phyloP scores from a whole-genome alignment of 2,329 filamentous ascomycete genomes.

The Setomelanomma holmii region DNA sequence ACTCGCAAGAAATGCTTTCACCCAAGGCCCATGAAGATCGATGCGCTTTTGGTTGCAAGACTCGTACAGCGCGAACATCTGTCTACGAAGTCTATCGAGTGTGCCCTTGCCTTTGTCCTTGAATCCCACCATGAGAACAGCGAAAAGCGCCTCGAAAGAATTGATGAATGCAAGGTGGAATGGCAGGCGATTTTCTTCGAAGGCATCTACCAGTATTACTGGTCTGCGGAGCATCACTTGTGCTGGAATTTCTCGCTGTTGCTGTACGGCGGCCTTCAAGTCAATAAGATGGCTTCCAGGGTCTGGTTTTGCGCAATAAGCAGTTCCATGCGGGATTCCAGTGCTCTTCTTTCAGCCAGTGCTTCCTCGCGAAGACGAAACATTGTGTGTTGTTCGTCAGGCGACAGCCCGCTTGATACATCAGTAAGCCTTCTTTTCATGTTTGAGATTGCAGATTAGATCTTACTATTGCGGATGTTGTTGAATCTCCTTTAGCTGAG shows the following conservation, averaged over 20 bases:
- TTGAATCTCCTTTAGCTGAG: background rate
- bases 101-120: background rate
- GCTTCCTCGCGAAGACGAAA: background rate
- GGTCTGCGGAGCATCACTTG: background rate
- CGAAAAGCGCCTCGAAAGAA: constrained; percentile 4
- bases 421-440: too few species aligned
- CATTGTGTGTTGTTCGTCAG: background rate
- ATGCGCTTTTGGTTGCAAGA: background rate
- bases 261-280: background rate
- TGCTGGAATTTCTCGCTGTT: background rate
- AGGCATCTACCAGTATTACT: background rate
- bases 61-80: constrained; percentile 1
- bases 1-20: background rate
- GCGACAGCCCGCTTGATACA: background rate
- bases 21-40: background rate
- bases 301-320: background rate
- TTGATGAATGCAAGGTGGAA: constrained; percentile 2
- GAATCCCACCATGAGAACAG: background rate
- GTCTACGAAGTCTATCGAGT: background rate
- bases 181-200: background rate
- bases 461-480: background rate
- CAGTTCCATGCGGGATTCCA: background rate
- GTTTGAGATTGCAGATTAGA: too few species aligned
- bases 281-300: background rate
- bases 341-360: background rate